phyloP scores from a whole-genome alignment of 805 yeast species.

The Metschnikowia peoriensis region DNA sequence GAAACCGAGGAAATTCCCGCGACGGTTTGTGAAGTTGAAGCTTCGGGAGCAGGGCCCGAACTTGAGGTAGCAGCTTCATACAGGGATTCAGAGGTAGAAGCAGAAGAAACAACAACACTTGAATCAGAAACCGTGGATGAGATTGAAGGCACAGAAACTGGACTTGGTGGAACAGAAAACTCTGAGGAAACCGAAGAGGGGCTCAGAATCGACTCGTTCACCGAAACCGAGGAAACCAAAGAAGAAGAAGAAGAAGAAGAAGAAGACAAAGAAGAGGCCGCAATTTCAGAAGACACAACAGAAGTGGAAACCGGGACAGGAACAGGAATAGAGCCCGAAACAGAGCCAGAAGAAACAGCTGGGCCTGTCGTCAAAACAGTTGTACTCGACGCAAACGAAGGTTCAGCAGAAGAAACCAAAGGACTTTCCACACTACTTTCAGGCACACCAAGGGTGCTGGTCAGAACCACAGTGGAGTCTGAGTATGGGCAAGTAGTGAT shows the following conservation, averaged over 20 bases:
- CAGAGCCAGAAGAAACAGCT: background rate
- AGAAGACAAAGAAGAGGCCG: background rate
- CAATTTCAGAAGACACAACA: background rate
- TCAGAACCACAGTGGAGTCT: constrained; percentile 1
- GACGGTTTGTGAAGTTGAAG: background rate
- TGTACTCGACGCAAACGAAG: background rate
- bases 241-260: background rate
- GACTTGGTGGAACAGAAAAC: background rate
- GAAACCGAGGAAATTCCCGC: background rate
- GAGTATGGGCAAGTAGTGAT: constrained; percentile 7
- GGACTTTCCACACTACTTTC: background rate
- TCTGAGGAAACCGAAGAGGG: background rate
- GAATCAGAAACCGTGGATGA: background rate
- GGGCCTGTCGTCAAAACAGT: background rate
- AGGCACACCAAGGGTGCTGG: background rate
- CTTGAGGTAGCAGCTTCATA: background rate
- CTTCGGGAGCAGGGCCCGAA: background rate
- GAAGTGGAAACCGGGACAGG: background rate
- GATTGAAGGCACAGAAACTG: background rate
- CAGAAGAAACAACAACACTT: background rate
- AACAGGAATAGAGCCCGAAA: background rate
- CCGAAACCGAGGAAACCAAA: background rate
- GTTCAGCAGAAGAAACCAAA: background rate
- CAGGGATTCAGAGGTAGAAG: background rate
- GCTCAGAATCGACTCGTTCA: background rate